phyloP scores from a whole-genome alignment of 176 grass and related monocot species.

The Carex littledalei region DNA sequence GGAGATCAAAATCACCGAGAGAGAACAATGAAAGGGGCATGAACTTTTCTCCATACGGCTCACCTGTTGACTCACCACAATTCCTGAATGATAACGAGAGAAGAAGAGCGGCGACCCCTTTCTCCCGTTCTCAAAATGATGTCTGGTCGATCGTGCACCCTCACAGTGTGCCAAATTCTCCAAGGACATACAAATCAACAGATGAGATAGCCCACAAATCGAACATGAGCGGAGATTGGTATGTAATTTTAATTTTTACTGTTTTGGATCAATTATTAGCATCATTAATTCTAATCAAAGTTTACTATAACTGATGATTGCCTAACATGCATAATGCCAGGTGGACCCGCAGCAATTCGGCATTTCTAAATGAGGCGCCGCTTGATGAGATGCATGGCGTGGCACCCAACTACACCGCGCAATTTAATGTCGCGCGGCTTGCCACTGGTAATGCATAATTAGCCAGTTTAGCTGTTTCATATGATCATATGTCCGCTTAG shows the following conservation, averaged over 20 bases:
- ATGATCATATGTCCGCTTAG: background rate
- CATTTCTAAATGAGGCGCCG: slow-evolving; percentile 86
- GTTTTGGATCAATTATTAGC: background rate
- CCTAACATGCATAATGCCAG: slow-evolving; percentile 16
- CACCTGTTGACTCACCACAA: slow-evolving; percentile 7
- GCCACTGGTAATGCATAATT: slow-evolving; percentile 22
- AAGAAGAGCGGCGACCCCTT: background rate
- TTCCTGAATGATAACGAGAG: background rate
- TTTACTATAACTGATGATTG: background rate
- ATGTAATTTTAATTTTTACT: background rate
- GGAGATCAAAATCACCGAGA: slow-evolving; percentile 45
- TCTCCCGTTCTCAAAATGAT: slow-evolving; percentile 9
- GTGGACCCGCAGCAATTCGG: slow-evolving; percentile 91
- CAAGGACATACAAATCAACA: background rate
- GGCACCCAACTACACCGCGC: slow-evolving; percentile 48
- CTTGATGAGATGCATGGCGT: slow-evolving; percentile 31
- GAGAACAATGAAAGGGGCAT: slow-evolving; percentile 19
- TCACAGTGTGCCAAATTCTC: background rate
- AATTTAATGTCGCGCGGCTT: slow-evolving; percentile 63
- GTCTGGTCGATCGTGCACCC: background rate
- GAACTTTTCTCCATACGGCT: slow-evolving; percentile 1
- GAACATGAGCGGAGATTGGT: slow-evolving; percentile 21
- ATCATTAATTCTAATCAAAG: background rate
- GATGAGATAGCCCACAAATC: background rate
- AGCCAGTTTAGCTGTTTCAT: background rate